These are phyloP conservation scores for Colletotrichum abscissum DNA, from an alignment of 2,329 filamentous ascomycete species.

Conservation along the genomic window DNA sequence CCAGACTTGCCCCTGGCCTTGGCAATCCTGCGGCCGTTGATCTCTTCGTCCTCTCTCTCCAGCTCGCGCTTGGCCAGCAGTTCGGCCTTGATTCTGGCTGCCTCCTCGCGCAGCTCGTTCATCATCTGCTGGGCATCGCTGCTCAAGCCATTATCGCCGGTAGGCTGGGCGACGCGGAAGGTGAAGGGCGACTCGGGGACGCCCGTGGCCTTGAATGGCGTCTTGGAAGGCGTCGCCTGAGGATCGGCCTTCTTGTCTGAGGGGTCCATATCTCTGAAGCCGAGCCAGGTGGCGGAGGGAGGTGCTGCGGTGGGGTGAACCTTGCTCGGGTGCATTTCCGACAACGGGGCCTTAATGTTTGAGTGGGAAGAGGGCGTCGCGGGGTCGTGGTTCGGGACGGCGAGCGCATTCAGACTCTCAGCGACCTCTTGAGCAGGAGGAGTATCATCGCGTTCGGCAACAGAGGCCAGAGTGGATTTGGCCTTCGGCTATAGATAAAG, in stretches of 20 bases:
- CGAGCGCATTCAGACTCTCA: constrained; percentile 44
- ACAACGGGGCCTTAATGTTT: constrained; percentile 75
- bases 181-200: constrained; percentile 71
- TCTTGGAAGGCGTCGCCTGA: constrained; percentile 74
- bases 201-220: constrained; percentile 69
- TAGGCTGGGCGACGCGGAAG: constrained; percentile 69
- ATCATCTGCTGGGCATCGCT: constrained; percentile 70
- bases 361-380: constrained; percentile 73
- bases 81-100: constrained; percentile 39
- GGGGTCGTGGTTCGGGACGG: constrained; percentile 48
- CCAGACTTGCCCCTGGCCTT: constrained; percentile 81
- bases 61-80: constrained; percentile 64
- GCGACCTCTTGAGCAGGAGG: constrained; percentile 41
- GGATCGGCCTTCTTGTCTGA: constrained; percentile 54
- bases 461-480: constrained; percentile 49
- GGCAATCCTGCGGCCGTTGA: constrained; percentile 76
- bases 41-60: constrained; percentile 58
- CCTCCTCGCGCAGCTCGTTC: constrained; percentile 72
- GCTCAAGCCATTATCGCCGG: constrained; percentile 64
- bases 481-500: constrained; percentile 41
- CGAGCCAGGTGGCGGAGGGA: constrained; percentile 83
- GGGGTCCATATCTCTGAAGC: constrained; percentile 82
- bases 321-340: constrained; percentile 93
- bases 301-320: constrained; percentile 80
- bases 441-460: constrained; percentile 57